These are phyloP conservation scores for Plasmodium cynomolgi DNA, from an alignment of 169 alveolate species.

Conservation along the genomic window DNA sequence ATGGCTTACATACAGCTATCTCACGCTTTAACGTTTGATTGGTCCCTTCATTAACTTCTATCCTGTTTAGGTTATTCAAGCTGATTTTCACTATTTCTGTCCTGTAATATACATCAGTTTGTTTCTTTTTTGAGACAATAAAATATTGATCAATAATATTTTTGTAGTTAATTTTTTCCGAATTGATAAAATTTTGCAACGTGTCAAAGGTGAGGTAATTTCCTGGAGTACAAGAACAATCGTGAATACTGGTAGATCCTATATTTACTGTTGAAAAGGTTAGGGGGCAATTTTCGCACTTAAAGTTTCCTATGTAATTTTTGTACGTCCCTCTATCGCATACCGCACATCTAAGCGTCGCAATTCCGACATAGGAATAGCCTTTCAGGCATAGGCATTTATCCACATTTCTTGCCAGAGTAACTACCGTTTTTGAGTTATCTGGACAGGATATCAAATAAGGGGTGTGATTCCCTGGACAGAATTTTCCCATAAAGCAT, in stretches of 20 bases:
- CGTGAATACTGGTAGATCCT: constrained; percentile 78
- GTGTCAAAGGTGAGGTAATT: constrained; percentile 70
- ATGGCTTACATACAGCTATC: constrained; percentile 67
- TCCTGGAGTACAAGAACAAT: constrained; percentile 81
- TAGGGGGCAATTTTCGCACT: constrained; percentile 81
- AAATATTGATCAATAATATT: constrained; percentile 48
- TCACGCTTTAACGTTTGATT: constrained; percentile 38
- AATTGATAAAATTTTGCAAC: constrained; percentile 23
- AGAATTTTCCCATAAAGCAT: constrained; percentile 60
- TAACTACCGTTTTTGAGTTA: constrained; percentile 79
- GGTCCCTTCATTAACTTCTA: constrained; percentile 10
- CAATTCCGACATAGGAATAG: constrained; percentile 49
- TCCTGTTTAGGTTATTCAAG: constrained; percentile 13
- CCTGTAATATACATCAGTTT: constrained; percentile 21
- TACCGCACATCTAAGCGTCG: constrained; percentile 72
- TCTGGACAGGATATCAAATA: constrained; percentile 77
- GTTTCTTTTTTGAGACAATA: constrained; percentile 38
- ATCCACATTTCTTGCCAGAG: constrained; percentile 59
- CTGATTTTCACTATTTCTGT: constrained; percentile 45
- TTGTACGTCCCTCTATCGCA: constrained; percentile 84
- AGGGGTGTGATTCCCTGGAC: constrained; percentile 81
- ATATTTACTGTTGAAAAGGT: constrained; percentile 78
- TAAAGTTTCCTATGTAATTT: constrained; percentile 71
- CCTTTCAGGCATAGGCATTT: constrained; percentile 84
- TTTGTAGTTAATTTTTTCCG: constrained; percentile 48